A percentile compares a stretch with the other conserved stretches of the same genome.
Evolutionary conservation across 305 asterid species (phyloP).

Genomic region (Rubia peregrina): DNA sequence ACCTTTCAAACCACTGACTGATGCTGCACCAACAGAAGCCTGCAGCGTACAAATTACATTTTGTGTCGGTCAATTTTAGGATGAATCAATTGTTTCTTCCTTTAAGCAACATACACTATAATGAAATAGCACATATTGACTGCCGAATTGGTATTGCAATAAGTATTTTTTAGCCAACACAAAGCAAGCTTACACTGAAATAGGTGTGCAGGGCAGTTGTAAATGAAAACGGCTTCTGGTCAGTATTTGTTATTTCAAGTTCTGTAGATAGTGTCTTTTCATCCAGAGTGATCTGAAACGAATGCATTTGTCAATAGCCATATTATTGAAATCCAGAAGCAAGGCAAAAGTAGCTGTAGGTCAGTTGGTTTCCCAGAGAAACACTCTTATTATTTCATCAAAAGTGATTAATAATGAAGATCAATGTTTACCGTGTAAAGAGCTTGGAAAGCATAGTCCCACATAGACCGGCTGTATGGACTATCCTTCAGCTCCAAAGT

Average conservation of each 20-base stretch:
- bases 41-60: constrained; percentile 27
- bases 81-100: background rate
- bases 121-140: background rate
- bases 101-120: background rate
- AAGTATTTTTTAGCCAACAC: background rate
- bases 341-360: background rate
- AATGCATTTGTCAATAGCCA: constrained; percentile 13
- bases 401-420: constrained; percentile 5
- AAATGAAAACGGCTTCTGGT: constrained; percentile 74
- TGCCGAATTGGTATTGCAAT: background rate
- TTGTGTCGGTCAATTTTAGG: background rate
- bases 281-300: constrained; percentile 60
- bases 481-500: constrained; percentile 86
- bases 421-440: constrained; percentile 53
- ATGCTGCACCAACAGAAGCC: constrained; percentile 72
- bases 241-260: constrained; percentile 65
- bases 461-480: constrained; percentile 84
- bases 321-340: background rate
- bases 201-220: constrained; percentile 89
- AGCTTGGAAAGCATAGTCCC: constrained; percentile 90
- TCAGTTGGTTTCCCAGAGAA: background rate
- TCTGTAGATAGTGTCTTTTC: constrained; percentile 69
- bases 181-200: constrained; percentile 51
- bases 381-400: background rate
- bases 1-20: constrained; percentile 77